A percentile compares a stretch with the other conserved stretches of the same genome.
Conservation (phyloP, 2,329 filamentous ascomycete genomes). For the Paraphaeosphaeria minitans region DNA sequence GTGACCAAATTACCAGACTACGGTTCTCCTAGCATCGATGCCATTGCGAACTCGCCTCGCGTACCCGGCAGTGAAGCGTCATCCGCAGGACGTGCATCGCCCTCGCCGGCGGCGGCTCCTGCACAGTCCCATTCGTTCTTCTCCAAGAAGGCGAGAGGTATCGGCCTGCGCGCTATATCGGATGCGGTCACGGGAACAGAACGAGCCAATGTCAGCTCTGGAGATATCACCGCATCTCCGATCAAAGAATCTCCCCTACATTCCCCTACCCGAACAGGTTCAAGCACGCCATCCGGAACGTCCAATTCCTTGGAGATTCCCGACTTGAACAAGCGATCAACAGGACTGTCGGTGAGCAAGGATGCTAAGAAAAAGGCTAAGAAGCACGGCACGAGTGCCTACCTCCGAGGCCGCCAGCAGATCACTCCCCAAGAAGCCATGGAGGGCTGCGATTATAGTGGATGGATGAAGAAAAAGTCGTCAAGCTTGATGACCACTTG, state of each 20-base stretch:
- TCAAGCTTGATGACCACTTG: constrained; percentile 95
- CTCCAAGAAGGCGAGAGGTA: constrained; percentile 52
- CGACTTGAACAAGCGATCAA: constrained; percentile 47
- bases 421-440: constrained; percentile 84
- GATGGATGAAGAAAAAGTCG: constrained; percentile 99
- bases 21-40: constrained; percentile 53
- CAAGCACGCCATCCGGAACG: constrained; percentile 66
- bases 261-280: constrained; percentile 77
- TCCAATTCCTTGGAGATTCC: constrained; percentile 70
- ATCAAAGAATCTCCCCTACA: constrained; percentile 59
- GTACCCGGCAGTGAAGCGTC: constrained; percentile 56
- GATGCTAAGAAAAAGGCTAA: constrained; percentile 59
- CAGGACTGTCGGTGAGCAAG: constrained; percentile 52
- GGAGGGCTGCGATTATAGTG: constrained; percentile 85
- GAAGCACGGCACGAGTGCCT: constrained; percentile 95
- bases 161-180: constrained; percentile 84
- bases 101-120: constrained; percentile 42
- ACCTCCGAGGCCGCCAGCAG: constrained; percentile 82
- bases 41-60: constrained; percentile 48
- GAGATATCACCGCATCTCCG: constrained; percentile 48
- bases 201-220: constrained; percentile 54
- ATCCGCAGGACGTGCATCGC: constrained; percentile 53
- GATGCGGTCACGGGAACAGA: constrained; percentile 67
- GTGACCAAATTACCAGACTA: constrained; percentile 63
- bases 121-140: constrained; percentile 45